These are phyloP conservation scores for Penicillium odoratum DNA, from an alignment of 495 filamentous ascomycete species.

Conservation along the genomic window DNA sequence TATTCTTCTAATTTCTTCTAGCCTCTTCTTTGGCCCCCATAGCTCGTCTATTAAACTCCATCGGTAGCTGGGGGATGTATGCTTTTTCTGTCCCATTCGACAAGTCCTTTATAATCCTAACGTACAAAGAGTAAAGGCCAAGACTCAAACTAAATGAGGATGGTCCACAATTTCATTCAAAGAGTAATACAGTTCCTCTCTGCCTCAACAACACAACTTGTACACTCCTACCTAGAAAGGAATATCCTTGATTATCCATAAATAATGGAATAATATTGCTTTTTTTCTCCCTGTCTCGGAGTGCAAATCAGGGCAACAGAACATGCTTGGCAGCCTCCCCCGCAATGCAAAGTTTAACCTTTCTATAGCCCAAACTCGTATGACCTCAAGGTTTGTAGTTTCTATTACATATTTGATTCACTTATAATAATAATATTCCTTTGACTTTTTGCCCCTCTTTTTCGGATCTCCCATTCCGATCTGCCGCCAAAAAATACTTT, in stretches of 20 bases:
- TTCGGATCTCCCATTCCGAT: background rate
- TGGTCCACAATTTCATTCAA: background rate
- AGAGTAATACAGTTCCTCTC: background rate
- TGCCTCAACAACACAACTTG: too few relatives aligned
- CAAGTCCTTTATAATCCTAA: background rate
- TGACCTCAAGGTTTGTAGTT: slow-evolving; percentile 21
- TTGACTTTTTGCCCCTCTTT: background rate
- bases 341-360: slow-evolving; percentile 35
- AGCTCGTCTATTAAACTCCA: slow-evolving; percentile 3
- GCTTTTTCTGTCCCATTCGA: background rate
- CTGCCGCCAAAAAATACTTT: background rate
- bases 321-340: slow-evolving; percentile 37
- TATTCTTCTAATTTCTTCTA: slow-evolving; percentile 6
- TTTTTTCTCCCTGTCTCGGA: slow-evolving; percentile 14
- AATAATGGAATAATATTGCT: slow-evolving; percentile 5
- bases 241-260: too few relatives aligned
- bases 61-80: slow-evolving; percentile 6
- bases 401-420: slow-evolving; percentile 18
- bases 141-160: background rate
- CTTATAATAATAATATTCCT: background rate
- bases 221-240: too few relatives aligned
- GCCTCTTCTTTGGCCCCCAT: background rate
- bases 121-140: background rate
- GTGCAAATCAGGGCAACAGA: slow-evolving; percentile 31
- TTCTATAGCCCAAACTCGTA: slow-evolving; percentile 12